These are phyloP conservation scores for Spiraea crenata DNA, from an alignment of 331 rosid species.

Conservation along the genomic window DNA sequence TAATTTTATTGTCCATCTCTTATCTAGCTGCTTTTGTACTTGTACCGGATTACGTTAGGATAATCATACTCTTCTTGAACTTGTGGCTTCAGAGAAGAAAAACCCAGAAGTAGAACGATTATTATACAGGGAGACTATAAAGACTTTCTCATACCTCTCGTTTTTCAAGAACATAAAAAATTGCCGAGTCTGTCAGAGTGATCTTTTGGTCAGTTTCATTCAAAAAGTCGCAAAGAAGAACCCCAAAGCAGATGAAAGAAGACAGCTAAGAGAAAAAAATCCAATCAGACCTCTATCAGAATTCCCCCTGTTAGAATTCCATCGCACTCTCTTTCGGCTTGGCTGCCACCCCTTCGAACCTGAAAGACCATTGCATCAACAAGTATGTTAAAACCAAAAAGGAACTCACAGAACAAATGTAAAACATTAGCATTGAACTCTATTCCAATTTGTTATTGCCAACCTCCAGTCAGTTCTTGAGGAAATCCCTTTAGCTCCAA, in stretches of 20 bases:
- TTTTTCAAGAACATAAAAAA: conserved; percentile 58
- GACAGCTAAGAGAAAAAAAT: conserved; percentile 4
- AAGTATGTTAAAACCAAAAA: conserved; percentile 2
- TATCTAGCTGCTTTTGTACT: background rate
- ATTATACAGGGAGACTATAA: conserved; percentile 10
- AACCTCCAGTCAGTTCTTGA: conserved; percentile 68
- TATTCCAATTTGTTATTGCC: conserved; percentile 24
- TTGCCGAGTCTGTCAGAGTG: conserved; percentile 45
- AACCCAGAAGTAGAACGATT: conserved; percentile 44
- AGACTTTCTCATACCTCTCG: conserved; percentile 39
- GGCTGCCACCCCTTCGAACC: conserved; percentile 42
- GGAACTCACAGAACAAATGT: conserved; percentile 4
- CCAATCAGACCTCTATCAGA: conserved; percentile 46
- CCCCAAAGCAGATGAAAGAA: background rate
- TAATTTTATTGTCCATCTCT: background rate
- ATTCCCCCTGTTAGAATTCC: conserved; percentile 81
- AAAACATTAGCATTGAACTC: conserved; percentile 10
- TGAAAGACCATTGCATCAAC: conserved; percentile 34
- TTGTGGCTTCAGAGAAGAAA: conserved; percentile 49
- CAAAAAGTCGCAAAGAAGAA: background rate
- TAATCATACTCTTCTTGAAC: conserved; percentile 1
- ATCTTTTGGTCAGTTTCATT: conserved; percentile 25
- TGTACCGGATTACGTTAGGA: background rate
- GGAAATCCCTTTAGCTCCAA: conserved; percentile 51
- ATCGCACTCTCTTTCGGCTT: conserved; percentile 48